Conservation (phyloP, 345 rosid species). For the Clarkia xantiana region DNA sequence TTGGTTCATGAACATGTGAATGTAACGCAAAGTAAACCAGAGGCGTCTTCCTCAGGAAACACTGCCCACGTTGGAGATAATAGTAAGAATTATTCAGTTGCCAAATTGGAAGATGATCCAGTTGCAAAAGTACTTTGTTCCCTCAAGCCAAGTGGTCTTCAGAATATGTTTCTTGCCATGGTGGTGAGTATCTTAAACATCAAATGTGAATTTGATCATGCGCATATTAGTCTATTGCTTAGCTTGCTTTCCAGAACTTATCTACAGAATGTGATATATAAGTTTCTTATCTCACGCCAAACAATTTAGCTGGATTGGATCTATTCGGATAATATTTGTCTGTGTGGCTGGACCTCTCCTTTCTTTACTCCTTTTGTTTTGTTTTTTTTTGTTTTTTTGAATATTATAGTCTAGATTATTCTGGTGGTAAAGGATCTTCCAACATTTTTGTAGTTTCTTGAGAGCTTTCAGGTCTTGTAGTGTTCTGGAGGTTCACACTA, state of each 20-base stretch:
- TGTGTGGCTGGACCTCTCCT: no score
- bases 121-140: slow-evolving; percentile 59
- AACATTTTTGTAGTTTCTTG: background rate
- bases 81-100: slow-evolving; percentile 11
- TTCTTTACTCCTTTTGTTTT: background rate
- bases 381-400: background rate
- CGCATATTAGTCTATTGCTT: slow-evolving; percentile 1
- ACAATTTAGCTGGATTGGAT: no score
- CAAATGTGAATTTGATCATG: background rate
- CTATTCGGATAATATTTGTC: no score
- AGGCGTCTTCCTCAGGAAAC: slow-evolving; percentile 18
- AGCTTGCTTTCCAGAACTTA: background rate
- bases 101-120: slow-evolving; percentile 49
- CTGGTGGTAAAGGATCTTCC: background rate
- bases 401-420: background rate
- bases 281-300: no score
- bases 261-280: background rate
- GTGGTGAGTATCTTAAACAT: slow-evolving; percentile 28
- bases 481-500: no score
- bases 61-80: slow-evolving; percentile 14
- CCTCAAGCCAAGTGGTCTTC: slow-evolving; percentile 38
- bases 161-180: slow-evolving; percentile 49
- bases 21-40: slow-evolving; percentile 20
- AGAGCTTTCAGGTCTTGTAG: no score
- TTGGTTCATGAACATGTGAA: slow-evolving; percentile 55